Evolutionary conservation across 345 rosid genomes (phyloP).

Genomic region (Syzygium aqueum): DNA sequence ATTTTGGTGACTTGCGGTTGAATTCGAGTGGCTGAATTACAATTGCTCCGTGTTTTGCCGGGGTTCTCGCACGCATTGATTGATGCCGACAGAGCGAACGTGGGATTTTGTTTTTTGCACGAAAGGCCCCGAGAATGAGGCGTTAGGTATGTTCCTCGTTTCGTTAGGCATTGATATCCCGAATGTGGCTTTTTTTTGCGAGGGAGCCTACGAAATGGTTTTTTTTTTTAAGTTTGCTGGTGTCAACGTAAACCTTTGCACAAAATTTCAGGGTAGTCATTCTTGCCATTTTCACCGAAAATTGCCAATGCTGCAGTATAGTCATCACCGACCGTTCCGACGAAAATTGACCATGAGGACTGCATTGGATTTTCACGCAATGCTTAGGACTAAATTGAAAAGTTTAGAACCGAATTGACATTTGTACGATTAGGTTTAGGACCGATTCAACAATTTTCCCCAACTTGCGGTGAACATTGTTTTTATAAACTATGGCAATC

Average conservation of each 20-base stretch:
- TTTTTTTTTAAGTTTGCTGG: too few relatives aligned
- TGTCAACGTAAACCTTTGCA: too few relatives aligned
- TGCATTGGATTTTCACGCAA: neutral
- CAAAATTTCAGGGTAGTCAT: too few relatives aligned
- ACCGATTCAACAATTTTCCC: neutral
- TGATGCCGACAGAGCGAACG: neutral
- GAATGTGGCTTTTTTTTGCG: too few relatives aligned
- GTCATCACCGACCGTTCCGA: too few relatives aligned
- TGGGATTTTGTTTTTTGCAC: neutral
- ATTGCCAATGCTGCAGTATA: too few relatives aligned
- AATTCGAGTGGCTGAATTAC: neutral
- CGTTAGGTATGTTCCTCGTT: neutral
- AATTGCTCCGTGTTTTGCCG: neutral
- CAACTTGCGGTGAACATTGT: neutral
- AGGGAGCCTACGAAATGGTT: too few relatives aligned
- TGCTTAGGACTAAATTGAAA: neutral
- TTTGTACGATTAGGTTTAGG: accelerated
- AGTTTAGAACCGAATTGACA: accelerated
- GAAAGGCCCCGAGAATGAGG: neutral
- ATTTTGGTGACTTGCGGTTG: neutral
- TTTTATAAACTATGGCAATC: neutral
- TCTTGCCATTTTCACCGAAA: too few relatives aligned
- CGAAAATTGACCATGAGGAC: too few relatives aligned
- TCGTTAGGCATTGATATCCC: neutral
- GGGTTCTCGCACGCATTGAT: neutral